Evolutionary conservation across 2,329 filamentous ascomycete species (phyloP).

Genomic region (Alternaria triticina): DNA sequence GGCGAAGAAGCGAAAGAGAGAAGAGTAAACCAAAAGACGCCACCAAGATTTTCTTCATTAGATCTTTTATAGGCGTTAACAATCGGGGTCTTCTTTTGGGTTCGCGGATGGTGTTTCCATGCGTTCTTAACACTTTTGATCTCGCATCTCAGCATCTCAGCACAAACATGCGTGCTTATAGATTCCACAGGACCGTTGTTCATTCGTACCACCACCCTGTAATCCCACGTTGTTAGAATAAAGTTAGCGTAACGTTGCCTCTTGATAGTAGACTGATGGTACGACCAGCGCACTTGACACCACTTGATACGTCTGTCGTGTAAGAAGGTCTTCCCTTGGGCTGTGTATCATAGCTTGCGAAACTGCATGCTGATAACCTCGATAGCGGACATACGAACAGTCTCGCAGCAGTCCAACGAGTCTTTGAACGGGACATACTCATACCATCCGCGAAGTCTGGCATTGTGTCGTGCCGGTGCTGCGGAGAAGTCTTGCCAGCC

Average conservation of each 20-base stretch:
- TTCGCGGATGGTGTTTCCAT: not conserved
- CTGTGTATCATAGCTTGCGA: not conserved
- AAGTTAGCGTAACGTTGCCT: slow-evolving; percentile 8
- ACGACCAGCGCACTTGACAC: not conserved
- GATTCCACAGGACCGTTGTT: not conserved
- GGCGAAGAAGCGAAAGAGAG: not conserved
- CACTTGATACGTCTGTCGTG: not conserved
- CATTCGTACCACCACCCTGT: not conserved
- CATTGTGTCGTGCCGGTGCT: not conserved
- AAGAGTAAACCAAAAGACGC: not conserved
- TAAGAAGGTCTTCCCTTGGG: not conserved
- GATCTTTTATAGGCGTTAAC: not conserved
- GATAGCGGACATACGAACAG: not conserved
- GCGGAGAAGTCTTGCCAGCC: not conserved
- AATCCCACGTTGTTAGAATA: not conserved
- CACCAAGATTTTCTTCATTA: not conserved
- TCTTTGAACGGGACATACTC: not conserved
- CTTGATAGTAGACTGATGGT: not conserved
- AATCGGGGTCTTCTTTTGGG: not conserved
- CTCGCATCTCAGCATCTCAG: not conserved
- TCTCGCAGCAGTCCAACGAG: no score
- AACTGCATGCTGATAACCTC: not conserved
- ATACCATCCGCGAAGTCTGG: not conserved
- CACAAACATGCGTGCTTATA: not conserved
- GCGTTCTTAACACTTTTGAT: not conserved